Percentiles rank a stretch among this genome's conserved stretches.
phyloP scores from a whole-genome alignment of 768 basidiomycete genomes.

The Sporobolomyces phaffii region DNA sequence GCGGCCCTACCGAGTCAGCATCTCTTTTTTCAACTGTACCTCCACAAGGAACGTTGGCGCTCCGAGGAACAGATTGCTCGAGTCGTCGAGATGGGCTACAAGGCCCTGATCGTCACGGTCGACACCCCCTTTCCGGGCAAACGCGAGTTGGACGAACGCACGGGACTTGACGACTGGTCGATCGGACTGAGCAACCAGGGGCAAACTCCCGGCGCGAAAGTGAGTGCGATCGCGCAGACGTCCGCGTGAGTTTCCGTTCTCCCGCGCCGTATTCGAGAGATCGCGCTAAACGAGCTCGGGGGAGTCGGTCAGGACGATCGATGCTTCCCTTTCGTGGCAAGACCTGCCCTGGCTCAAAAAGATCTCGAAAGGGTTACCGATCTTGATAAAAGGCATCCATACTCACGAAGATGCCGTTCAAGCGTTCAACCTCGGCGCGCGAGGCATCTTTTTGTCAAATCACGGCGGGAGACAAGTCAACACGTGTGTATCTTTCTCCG shows the following conservation, averaged over 20 bases:
- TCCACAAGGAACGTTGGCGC: slow-evolving; percentile 28
- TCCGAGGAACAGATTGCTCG: slow-evolving; percentile 20
- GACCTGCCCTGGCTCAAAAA: slow-evolving; percentile 20
- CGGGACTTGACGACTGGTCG: slow-evolving; percentile 20
- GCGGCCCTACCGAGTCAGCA: background rate
- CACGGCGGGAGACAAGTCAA: slow-evolving; percentile 63
- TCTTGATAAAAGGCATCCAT: slow-evolving; percentile 31
- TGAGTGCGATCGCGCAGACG: slow-evolving; percentile 20
- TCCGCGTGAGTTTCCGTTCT: slow-evolving; percentile 9
- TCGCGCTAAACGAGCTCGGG: background rate
- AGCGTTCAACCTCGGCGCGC: slow-evolving; percentile 20
- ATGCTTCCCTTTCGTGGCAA: slow-evolving; percentile 17
- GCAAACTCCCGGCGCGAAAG: background rate
- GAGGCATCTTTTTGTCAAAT: slow-evolving; percentile 14
- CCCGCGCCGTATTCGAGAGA: too few relatives aligned
- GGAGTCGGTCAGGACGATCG: slow-evolving; percentile 15
- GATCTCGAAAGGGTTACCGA: slow-evolving; percentile 13
- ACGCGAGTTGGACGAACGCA: slow-evolving; percentile 21
- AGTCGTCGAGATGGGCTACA: slow-evolving; percentile 29
- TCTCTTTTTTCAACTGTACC: slow-evolving; percentile 37
- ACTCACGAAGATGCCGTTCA: slow-evolving; percentile 21
- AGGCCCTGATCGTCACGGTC: slow-evolving; percentile 47
- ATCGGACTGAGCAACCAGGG: background rate
- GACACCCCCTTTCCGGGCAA: slow-evolving; percentile 46
- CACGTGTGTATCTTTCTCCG: slow-evolving; percentile 38